A percentile compares a stretch with the other conserved stretches of the same genome.
Evolutionary conservation across 164 flowering plant species (phyloP).

Genomic region (Akebia trifoliata): DNA sequence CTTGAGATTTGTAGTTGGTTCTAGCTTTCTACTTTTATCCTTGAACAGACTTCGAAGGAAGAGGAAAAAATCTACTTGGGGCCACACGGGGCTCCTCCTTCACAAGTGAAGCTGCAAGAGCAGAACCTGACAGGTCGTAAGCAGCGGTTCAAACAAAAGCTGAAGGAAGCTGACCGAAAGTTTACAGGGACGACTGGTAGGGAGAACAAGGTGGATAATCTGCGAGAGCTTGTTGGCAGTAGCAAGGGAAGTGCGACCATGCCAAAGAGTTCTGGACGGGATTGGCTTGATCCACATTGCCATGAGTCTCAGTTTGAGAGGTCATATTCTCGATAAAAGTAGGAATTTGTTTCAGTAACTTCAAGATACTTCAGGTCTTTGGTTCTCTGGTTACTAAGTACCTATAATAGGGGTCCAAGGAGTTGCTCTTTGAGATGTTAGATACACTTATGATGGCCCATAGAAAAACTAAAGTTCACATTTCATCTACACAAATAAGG

Average conservation of each 20-base stretch:
- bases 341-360: neutral
- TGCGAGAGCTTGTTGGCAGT: slow-evolving; percentile 73
- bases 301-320: slow-evolving; percentile 81
- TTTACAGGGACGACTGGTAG: slow-evolving; percentile 47
- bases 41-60: slow-evolving; percentile 43
- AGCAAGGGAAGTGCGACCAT: slow-evolving; percentile 24
- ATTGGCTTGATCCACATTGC: slow-evolving; percentile 97
- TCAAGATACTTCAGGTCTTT: neutral
- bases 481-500: no score
- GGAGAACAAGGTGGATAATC: slow-evolving; percentile 76
- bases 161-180: slow-evolving; percentile 80
- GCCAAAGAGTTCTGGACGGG: slow-evolving; percentile 60
- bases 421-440: no score
- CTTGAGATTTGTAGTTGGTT: neutral
- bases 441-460: no score
- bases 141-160: slow-evolving; percentile 77
- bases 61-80: slow-evolving; percentile 77
- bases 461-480: no score
- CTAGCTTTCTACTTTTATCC: neutral
- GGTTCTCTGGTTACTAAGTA: neutral
- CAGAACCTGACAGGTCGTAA: slow-evolving; percentile 47
- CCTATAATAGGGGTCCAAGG: no score
- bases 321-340: slow-evolving; percentile 13
- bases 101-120: slow-evolving; percentile 65
- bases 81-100: slow-evolving; percentile 94